These are phyloP conservation scores for Aspergillus pseudoterreus DNA, from an alignment of 2,329 filamentous ascomycete genomes.

Conservation along the genomic window DNA sequence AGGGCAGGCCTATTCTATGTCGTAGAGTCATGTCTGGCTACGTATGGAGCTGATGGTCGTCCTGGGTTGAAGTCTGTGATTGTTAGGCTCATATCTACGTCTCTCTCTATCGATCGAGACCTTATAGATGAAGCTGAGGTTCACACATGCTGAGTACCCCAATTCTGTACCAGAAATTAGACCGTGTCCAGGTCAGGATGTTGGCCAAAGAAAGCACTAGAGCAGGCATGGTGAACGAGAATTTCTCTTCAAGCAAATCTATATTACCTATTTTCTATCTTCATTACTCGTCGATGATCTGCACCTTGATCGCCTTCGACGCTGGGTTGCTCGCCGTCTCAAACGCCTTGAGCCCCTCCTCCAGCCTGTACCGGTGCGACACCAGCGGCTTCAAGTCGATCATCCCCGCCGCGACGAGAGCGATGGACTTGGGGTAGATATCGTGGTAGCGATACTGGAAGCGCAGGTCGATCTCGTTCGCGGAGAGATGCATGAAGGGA, in stretches of 20 bases:
- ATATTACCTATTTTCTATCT: background rate
- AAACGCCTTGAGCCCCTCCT: conserved; percentile 36
- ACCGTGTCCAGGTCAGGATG: too few species aligned
- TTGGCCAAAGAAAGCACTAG: too few species aligned
- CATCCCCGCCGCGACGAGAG: conserved; percentile 30
- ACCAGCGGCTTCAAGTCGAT: conserved; percentile 38
- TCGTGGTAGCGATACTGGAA: conserved; percentile 20
- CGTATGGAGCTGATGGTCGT: too few species aligned
- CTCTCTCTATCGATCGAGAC: too few species aligned
- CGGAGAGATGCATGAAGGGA: conserved; percentile 19
- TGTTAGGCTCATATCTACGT: too few species aligned
- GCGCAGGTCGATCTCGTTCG: conserved; percentile 16
- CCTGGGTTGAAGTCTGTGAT: too few species aligned
- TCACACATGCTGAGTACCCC: too few species aligned
- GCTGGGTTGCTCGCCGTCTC: conserved; percentile 33
- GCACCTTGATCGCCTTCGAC: conserved; percentile 33
- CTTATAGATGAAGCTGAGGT: too few species aligned
- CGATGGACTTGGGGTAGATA: conserved; percentile 21
- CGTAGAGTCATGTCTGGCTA: background rate
- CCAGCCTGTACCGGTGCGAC: conserved; percentile 35
- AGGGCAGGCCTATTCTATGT: background rate
- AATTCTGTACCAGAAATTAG: too few species aligned
- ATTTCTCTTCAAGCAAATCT: background rate
- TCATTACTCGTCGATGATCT: conserved; percentile 18
- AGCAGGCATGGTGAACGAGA: too few species aligned